These are phyloP conservation scores for Iris pallida DNA, from an alignment of 116 monocot genomes.

Conservation along the genomic window DNA sequence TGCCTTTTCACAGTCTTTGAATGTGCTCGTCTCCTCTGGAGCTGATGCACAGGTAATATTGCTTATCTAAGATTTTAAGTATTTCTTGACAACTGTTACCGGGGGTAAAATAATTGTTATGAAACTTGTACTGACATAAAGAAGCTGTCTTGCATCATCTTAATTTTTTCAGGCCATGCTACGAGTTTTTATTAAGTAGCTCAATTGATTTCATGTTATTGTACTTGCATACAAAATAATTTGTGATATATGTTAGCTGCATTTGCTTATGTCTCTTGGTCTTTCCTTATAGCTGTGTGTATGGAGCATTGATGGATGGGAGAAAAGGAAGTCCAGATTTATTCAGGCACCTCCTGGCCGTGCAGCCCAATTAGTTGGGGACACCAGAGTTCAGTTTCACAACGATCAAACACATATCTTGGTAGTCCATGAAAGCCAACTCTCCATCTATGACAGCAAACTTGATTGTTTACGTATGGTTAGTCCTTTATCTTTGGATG, in stretches of 20 bases:
- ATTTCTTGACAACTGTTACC: too few species aligned
- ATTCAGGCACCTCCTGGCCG: conserved; percentile 70
- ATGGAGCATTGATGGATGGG: conserved; percentile 98
- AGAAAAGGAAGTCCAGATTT: conserved; percentile 70
- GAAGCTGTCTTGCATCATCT: too few species aligned
- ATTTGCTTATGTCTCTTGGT: too few species aligned
- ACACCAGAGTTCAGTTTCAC: conserved; percentile 89
- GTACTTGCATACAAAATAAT: too few species aligned
- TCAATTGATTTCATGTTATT: too few species aligned
- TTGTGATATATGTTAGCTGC: too few species aligned
- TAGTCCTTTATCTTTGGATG: conserved; percentile 15
- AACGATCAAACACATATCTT: conserved; percentile 86
- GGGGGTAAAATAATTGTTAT: too few species aligned
- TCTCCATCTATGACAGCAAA: conserved; percentile 80
- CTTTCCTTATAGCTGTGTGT: conserved; percentile 57
- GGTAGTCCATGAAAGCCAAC: conserved; percentile 83
- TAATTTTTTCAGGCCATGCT: too few species aligned
- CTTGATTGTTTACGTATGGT: conserved; percentile 78
- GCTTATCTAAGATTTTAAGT: neutral
- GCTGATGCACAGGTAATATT: conserved; percentile 91
- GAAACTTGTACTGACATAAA: too few species aligned
- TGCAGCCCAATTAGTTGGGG: conserved; percentile 52
- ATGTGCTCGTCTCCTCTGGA: conserved; percentile 88
- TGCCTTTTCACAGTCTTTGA: conserved; percentile 83
- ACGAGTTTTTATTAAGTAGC: too few species aligned